Evolutionary conservation across 192 early-diverging fungal species (phyloP).

Genomic region (Backusella psychrophila): DNA sequence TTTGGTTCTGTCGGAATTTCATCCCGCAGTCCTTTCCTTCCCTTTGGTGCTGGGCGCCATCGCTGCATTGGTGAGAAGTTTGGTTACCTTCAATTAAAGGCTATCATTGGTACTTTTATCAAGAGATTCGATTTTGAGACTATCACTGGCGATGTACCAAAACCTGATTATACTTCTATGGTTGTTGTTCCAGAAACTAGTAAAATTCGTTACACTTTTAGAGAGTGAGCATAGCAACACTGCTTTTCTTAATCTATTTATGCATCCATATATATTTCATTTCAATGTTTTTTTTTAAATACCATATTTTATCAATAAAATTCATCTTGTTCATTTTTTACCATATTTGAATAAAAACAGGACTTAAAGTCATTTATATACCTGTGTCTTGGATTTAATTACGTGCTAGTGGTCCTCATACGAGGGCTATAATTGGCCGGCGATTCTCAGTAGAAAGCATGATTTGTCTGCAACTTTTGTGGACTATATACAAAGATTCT

Average conservation of each 20-base stretch:
- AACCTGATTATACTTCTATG: conserved; percentile 85
- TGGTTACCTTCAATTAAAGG: conserved; percentile 94
- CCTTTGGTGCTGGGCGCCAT: conserved; percentile 97
- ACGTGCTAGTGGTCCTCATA: too few species aligned
- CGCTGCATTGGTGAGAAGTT: conserved; percentile 98
- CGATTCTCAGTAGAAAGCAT: too few species aligned
- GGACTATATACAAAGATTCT: too few species aligned
- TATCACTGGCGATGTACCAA: conserved; percentile 63
- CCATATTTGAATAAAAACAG: not conserved
- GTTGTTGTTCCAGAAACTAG: conserved; percentile 81
- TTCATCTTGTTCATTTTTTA: not conserved
- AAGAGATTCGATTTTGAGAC: conserved; percentile 74
- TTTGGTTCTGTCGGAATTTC: conserved; percentile 65
- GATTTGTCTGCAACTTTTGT: too few species aligned
- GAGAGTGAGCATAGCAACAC: conserved; percentile 5
- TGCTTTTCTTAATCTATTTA: not conserved
- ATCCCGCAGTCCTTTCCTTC: conserved; percentile 83
- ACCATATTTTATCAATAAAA: conserved; percentile 2
- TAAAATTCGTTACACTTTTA: conserved; percentile 46
- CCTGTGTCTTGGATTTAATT: too few species aligned
- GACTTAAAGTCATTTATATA: not conserved
- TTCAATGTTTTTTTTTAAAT: not conserved
- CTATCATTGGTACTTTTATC: conserved; percentile 80
- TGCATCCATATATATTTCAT: conserved; percentile 3
- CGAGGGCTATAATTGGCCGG: too few species aligned